Base-by-base conservation (phyloP, 108 stramenopile genomes). In the Fistulifera pelliculosa region DNA sequence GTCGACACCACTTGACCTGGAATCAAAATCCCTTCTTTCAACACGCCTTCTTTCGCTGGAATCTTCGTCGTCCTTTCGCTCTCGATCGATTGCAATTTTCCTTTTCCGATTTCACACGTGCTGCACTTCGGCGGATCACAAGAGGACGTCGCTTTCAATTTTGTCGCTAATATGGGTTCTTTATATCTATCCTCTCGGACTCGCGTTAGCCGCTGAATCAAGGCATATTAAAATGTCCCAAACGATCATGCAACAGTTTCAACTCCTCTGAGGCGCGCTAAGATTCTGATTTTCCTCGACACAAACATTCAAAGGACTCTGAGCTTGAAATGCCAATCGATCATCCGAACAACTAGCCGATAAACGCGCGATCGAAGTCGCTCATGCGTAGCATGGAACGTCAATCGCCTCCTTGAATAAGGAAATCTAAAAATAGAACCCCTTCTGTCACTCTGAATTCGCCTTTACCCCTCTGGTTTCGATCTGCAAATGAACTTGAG, bases 1-100 rank as follows among this genome's bases (percentile, higher is more conserved):
- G 58, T 43, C 2, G 61, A 63, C 0, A 83, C 51, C 13, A 57
- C 35, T 0, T 75, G 63, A 0, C 81, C 81, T 0, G 74, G 74
- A 3, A 0, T 1, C 0, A 62, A 23, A 8, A 25, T 41, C 0
- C 53, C 54, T 1, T 59, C 7, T 27, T 47, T 53, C 7, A 70
- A 44, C 14, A 22, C 12, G 2, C 63, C 69, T 1, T 48, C 44
- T 21, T 41, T n/a, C n/a, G 52, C 69, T 15, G 18, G 35, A 31
- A 60, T 38, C 26, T 24, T 28, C 17, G 43, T n/a, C n/a, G 35
- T 25, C 8, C 5, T 41, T 28, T 38, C 22, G 5, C 4, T 23
- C 5, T 5, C 19, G 5, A 21, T 21, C 21, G 18, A 1, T 25
- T 23, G 10, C 14, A 3, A 23, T 13, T 42, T 24, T 22, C 11